phyloP scores from a whole-genome alignment of 176 grass and related monocot species.

The Zea mays region DNA sequence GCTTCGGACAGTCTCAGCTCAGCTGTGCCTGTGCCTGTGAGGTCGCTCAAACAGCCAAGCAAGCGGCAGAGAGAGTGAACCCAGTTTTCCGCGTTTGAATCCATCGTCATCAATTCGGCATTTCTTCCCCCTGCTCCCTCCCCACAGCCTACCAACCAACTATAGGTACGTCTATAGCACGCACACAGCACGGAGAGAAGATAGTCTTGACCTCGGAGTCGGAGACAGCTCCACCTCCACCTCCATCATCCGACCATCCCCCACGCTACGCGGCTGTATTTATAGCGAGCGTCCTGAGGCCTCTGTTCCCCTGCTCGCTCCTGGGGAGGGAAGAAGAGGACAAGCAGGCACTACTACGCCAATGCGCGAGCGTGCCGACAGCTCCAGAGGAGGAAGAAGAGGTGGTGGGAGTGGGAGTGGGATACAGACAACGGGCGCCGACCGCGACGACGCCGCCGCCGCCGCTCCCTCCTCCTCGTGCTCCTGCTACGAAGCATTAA shows the following conservation, averaged over 20 bases:
- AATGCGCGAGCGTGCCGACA: slow-evolving; percentile 33
- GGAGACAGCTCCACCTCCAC: neutral
- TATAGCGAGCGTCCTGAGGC: slow-evolving; percentile 20
- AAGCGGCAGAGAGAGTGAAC: too few species aligned
- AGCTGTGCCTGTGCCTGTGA: too few species aligned
- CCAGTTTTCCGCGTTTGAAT: slow-evolving; percentile 15
- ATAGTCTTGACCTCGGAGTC: slow-evolving; percentile 15
- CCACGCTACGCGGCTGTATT: slow-evolving; percentile 28
- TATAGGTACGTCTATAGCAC: neutral
- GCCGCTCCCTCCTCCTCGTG: neutral
- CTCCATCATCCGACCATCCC: neutral
- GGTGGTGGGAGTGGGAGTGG: neutral
- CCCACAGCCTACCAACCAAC: neutral
- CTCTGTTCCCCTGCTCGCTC: neutral
- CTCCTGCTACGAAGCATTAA: neutral
- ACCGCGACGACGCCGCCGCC: neutral
- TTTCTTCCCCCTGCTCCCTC: neutral
- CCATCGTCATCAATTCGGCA: slow-evolving; percentile 10
- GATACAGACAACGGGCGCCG: neutral
- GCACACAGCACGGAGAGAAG: neutral
- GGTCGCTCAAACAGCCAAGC: too few species aligned
- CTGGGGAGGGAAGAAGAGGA: too few species aligned
- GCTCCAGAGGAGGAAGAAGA: neutral
- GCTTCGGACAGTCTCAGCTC: too few species aligned
- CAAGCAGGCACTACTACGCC: slow-evolving; percentile 22